These are phyloP conservation scores for Pseudocercospora pini-densiflorae DNA, from an alignment of 2,329 filamentous ascomycete species.

Conservation along the genomic window DNA sequence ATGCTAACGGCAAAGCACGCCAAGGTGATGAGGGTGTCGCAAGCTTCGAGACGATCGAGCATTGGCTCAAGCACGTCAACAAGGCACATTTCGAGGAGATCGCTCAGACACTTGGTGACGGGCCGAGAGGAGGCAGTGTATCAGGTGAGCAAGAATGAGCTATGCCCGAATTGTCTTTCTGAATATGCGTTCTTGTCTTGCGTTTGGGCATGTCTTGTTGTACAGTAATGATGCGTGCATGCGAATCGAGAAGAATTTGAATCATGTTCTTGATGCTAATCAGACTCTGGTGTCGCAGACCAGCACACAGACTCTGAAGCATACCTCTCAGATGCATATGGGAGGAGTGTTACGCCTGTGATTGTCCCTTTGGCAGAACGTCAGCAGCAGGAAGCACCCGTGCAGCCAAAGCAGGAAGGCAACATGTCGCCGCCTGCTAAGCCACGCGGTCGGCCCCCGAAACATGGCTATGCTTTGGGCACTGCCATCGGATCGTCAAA, in stretches of 20 bases:
- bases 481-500: constrained; percentile 33
- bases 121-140: constrained; percentile 55
- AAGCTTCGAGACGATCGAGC: constrained; percentile 44
- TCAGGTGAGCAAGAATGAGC: constrained; percentile 55
- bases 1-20: constrained; percentile 30
- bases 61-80: constrained; percentile 59
- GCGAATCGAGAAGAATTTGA: not conserved
- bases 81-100: constrained; percentile 57
- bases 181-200: not conserved
- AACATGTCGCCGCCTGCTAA: constrained; percentile 14
- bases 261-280: constrained; percentile 5
- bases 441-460: constrained; percentile 15
- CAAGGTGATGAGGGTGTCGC: constrained; percentile 30
- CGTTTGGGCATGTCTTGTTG: constrained; percentile 7
- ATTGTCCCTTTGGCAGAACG: constrained; percentile 28
- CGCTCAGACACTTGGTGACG: constrained; percentile 64
- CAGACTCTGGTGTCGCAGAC: constrained; percentile 33
- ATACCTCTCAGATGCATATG: constrained; percentile 54
- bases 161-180: not conserved
- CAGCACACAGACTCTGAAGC: constrained; percentile 45
- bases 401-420: constrained; percentile 3
- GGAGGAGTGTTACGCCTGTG: constrained; percentile 53
- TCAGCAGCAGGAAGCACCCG: constrained; percentile 10
- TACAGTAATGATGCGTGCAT: constrained; percentile 3
- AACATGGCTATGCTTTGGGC: constrained; percentile 6